These are phyloP conservation scores for Leptographium radiaticola DNA, from an alignment of 2,329 filamentous ascomycete species.

Conservation along the genomic window DNA sequence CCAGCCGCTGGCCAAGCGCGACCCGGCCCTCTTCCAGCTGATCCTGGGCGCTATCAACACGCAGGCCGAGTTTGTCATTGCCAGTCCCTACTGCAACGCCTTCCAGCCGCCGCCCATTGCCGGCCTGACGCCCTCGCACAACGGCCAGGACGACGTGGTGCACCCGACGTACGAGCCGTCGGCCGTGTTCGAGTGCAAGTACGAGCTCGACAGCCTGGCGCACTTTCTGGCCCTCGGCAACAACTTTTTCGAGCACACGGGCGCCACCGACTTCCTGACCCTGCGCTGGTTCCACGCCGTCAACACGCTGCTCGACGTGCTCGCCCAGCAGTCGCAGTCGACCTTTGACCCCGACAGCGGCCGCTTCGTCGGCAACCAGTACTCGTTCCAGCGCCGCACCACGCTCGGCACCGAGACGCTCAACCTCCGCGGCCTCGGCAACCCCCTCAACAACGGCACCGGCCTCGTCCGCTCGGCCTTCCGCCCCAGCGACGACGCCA, in stretches of 20 bases:
- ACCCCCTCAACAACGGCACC: slow-evolving; percentile 74
- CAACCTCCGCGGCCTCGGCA: slow-evolving; percentile 70
- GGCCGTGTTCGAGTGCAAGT: slow-evolving; percentile 95
- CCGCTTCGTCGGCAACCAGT: slow-evolving; percentile 56
- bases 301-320: slow-evolving; percentile 56
- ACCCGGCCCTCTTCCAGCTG: slow-evolving; percentile 55
- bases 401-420: slow-evolving; percentile 82
- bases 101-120: slow-evolving; percentile 90
- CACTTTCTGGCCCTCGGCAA: slow-evolving; percentile 80
- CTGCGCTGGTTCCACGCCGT: slow-evolving; percentile 68
- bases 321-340: slow-evolving; percentile 65
- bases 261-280: slow-evolving; percentile 66
- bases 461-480: slow-evolving; percentile 86
- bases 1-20: slow-evolving; percentile 69
- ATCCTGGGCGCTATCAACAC: slow-evolving; percentile 16
- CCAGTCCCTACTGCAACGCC: slow-evolving; percentile 93
- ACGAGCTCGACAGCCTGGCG: slow-evolving; percentile 90
- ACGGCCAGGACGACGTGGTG: slow-evolving; percentile 72
- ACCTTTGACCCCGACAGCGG: slow-evolving; percentile 64
- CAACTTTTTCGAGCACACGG: slow-evolving; percentile 71
- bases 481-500: slow-evolving; percentile 87
- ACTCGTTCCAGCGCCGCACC: slow-evolving; percentile 77
- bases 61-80: slow-evolving; percentile 87
- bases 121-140: slow-evolving; percentile 53
- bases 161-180: slow-evolving; percentile 76